Conservation (phyloP, 2,329 filamentous ascomycete species). For the Monosporascus ibericus region DNA sequence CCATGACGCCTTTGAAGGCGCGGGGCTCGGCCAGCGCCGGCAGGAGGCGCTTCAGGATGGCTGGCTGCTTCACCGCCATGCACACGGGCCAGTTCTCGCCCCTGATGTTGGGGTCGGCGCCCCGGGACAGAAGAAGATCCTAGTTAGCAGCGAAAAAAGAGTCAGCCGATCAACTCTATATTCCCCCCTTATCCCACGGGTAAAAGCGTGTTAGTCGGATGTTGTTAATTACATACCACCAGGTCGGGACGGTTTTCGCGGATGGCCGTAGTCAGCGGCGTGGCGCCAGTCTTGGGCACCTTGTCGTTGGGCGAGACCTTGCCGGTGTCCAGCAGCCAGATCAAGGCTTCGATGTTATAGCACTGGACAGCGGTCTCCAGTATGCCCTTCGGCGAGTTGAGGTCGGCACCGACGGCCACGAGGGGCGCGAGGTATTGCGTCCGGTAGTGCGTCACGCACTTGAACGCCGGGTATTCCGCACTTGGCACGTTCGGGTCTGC, state of each 20-base stretch:
- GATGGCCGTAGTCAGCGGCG: constrained; percentile 61
- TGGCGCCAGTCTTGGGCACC: constrained; percentile 46
- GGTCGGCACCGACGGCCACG: constrained; percentile 53
- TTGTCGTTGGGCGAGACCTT: constrained; percentile 53
- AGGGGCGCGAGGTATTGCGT: constrained; percentile 54
- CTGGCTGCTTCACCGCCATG: constrained; percentile 59
- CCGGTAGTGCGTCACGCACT: constrained; percentile 61
- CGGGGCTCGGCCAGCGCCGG: constrained; percentile 50
- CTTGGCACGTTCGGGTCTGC: constrained; percentile 55
- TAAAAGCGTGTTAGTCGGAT: not conserved
- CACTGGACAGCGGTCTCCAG: constrained; percentile 57
- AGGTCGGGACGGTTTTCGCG: constrained; percentile 52
- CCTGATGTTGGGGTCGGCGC: constrained; percentile 56
- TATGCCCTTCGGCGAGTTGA: constrained; percentile 57
- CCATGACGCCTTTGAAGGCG: constrained; percentile 60
- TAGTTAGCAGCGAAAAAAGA: not conserved
- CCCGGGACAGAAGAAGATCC: constrained; percentile 17
- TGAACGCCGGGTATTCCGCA: constrained; percentile 60
- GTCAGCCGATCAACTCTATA: no score
- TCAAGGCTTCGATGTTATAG: constrained; percentile 55
- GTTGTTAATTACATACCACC: constrained; percentile 39
- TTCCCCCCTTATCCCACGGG: not conserved
- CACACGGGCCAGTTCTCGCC: constrained; percentile 66
- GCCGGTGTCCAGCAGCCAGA: constrained; percentile 54
- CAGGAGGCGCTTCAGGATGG: constrained; percentile 53